Conservation (phyloP, 768 basidiomycete species). For the Kwoniella dejecticola region DNA sequence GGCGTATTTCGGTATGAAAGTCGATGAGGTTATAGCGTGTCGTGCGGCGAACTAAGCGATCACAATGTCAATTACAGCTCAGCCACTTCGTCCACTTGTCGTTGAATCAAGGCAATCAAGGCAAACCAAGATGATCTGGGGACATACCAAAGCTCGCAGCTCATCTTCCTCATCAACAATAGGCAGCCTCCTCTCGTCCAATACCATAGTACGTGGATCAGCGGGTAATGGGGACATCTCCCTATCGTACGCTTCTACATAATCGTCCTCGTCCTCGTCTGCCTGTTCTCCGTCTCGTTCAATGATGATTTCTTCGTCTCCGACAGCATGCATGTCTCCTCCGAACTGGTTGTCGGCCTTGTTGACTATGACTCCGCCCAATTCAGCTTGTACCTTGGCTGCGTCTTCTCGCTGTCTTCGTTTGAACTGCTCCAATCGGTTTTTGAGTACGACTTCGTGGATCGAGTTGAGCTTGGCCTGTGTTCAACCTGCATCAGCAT, state of each 20-base stretch:
- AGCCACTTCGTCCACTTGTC: too few relatives aligned
- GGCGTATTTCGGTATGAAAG: slow-evolving; percentile 65
- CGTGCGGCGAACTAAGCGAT: slow-evolving; percentile 72
- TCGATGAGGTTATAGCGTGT: slow-evolving; percentile 75
- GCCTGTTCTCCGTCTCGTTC: slow-evolving; percentile 59
- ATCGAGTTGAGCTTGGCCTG: slow-evolving; percentile 88
- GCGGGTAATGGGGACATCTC: slow-evolving; percentile 82
- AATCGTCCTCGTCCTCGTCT: slow-evolving; percentile 59
- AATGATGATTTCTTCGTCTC: slow-evolving; percentile 40
- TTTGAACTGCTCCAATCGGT: slow-evolving; percentile 91
- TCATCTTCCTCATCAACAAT: slow-evolving; percentile 65
- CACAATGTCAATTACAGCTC: neutral
- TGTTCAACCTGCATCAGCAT: slow-evolving; percentile 6
- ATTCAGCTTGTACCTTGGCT: slow-evolving; percentile 85
- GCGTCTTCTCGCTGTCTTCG: slow-evolving; percentile 96
- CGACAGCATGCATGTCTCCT: slow-evolving; percentile 56
- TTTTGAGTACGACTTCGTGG: slow-evolving; percentile 95
- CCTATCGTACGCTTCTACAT: slow-evolving; percentile 70
- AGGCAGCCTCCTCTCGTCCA: slow-evolving; percentile 79
- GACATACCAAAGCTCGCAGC: slow-evolving; percentile 45
- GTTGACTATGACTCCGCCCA: slow-evolving; percentile 61
- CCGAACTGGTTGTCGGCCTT: slow-evolving; percentile 61
- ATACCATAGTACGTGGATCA: slow-evolving; percentile 68
- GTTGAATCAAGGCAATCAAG: too few relatives aligned
- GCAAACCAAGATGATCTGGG: too few relatives aligned